Base-by-base conservation (phyloP, 2,329 filamentous ascomycete species). In the Botryosphaeria dothidea region DNA sequence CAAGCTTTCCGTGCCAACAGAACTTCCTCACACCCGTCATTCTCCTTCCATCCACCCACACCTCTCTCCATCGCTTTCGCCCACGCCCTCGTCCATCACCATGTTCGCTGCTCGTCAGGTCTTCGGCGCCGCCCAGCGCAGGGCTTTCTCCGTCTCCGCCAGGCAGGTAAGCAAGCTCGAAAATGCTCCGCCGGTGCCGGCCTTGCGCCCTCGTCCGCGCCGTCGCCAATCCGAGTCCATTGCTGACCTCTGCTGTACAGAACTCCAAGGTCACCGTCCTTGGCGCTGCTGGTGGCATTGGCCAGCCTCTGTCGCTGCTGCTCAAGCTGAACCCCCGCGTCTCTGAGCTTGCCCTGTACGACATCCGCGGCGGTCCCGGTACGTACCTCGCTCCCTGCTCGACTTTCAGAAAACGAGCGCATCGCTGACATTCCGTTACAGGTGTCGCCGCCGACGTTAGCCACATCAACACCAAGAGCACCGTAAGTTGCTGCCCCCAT, bases 391-490 rank as follows among this genome's bases (percentile, higher is more conserved):
- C 34, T 7, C n/a, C n/a, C n/a, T n/a, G n/a, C n/a, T n/a, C n/a
- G 58, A n/a, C 34, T 38, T n/a, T 8, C 48, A 17, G 34, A 41
- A 17, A 36, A 64, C 25, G 31, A 21, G 36, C 21, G 25, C 11
- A 36, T n/a, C 27, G 38, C 61, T 64, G 31, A 64, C 61, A 21
- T 49, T 6, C 15, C 34, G 23, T 43, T 31, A 15, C 66, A 95
- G 94, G 94, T 90, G 95, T 99, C 82, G 95, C 94, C 74, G 95
- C 95, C 80, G 95, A 99, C 83, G 89, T 99, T 82, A 92, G 91
- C 78, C 95, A 99, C 87, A 93, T 99, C 88, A 98, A 98, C 90
- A 97, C 94, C 83, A 96, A 96, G 90, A 94, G 91, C 85, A 89
- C 82, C 74, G 82, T 84, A 80, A 66, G 79, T 66, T 57, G 58